Evolutionary conservation across 306 rosid species (phyloP).

Genomic region (Alnus rubra): DNA sequence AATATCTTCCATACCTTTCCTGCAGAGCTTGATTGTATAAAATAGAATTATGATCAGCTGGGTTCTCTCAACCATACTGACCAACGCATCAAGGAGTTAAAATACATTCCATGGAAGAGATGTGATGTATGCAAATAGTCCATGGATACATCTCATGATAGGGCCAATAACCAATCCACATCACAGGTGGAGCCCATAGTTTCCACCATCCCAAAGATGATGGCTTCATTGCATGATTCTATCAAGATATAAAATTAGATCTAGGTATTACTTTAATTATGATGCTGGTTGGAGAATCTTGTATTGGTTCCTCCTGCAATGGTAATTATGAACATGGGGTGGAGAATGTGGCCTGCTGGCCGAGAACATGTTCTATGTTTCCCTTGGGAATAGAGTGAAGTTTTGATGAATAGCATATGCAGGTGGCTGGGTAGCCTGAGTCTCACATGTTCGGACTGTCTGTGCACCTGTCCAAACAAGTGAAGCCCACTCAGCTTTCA

Average conservation of each 20-base stretch:
- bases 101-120: background rate
- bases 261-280: background rate
- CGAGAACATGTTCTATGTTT: background rate
- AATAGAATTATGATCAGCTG: background rate
- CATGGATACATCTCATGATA: background rate
- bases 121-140: background rate
- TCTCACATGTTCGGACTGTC: too few relatives aligned
- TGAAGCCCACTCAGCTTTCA: too few relatives aligned
- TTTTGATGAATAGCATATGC: background rate
- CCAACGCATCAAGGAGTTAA: background rate
- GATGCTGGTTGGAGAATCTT: background rate
- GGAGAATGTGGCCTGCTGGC: background rate
- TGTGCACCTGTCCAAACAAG: too few relatives aligned
- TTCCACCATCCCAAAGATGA: background rate
- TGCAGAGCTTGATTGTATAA: background rate
- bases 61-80: background rate
- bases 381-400: background rate
- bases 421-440: too few relatives aligned
- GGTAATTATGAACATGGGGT: background rate
- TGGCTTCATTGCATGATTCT: background rate
- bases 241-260: background rate
- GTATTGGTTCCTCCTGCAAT: background rate
- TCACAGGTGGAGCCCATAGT: background rate
- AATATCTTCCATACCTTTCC: background rate
- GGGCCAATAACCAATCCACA: background rate